phyloP scores from a whole-genome alignment of 2,329 filamentous ascomycete genomes.

The Hyphodiscus sp. region DNA sequence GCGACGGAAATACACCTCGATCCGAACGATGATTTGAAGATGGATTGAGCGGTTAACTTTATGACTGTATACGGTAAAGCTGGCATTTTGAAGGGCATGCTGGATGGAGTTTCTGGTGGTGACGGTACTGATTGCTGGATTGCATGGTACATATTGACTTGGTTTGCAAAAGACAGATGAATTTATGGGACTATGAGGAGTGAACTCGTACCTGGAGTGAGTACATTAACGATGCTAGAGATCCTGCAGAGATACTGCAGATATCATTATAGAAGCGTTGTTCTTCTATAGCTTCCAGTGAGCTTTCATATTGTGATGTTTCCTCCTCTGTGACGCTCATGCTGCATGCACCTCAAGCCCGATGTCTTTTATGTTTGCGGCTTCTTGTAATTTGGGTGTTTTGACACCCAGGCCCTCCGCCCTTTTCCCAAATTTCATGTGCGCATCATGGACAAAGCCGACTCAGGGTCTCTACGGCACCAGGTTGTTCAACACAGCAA shows the following conservation, averaged over 20 bases:
- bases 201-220: neutral
- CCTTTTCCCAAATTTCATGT: no score
- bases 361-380: neutral
- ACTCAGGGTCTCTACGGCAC: no score
- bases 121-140: neutral
- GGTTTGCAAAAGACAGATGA: neutral
- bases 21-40: conserved; percentile 25
- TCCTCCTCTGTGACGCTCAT: neutral
- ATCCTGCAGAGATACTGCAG: neutral
- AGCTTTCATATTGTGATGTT: neutral
- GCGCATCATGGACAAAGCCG: no score
- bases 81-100: neutral
- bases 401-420: no score
- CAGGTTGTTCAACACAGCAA: no score
- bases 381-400: no score
- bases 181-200: neutral
- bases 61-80: neutral
- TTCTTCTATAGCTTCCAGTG: neutral
- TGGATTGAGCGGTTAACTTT: neutral
- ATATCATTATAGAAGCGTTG: neutral
- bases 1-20: conserved; percentile 29
- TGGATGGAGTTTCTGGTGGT: neutral
- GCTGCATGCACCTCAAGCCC: no score
- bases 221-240: neutral
- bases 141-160: neutral